A percentile compares a stretch with the other conserved stretches of the same genome.
Evolutionary conservation across 2,329 filamentous ascomycete genomes (phyloP).

Genomic region (Xylogone sp.): DNA sequence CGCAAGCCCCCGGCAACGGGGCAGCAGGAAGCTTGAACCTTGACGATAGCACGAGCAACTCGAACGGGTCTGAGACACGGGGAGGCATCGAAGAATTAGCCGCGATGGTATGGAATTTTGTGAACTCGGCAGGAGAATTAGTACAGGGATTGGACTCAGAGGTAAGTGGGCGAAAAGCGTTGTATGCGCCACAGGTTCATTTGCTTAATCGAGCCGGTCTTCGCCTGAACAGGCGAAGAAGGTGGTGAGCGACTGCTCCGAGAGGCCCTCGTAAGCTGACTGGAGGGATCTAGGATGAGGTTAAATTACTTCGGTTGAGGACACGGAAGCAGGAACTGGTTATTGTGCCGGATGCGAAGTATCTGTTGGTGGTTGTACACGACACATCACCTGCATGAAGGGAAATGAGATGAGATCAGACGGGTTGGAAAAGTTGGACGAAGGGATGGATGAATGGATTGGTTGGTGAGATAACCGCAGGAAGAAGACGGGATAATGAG

Average conservation of each 20-base stretch:
- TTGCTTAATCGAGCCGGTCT: no score
- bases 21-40: slow-evolving; percentile 2
- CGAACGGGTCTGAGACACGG: slow-evolving; percentile 3
- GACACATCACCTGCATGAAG: slow-evolving; percentile 67
- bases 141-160: slow-evolving; percentile 72
- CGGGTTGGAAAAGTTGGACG: not conserved
- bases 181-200: not conserved
- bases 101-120: slow-evolving; percentile 70
- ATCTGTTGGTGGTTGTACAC: slow-evolving; percentile 74
- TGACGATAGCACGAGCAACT: slow-evolving; percentile 6
- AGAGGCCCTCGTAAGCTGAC: slow-evolving; percentile 7
- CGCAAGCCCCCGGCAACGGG: slow-evolving; percentile 6
- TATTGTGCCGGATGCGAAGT: slow-evolving; percentile 77
- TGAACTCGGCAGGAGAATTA: slow-evolving; percentile 64
- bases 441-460: not conserved
- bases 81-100: slow-evolving; percentile 64
- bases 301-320: slow-evolving; percentile 70
- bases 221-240: no score
- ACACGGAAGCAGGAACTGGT: slow-evolving; percentile 86
- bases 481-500: no score
- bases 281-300: slow-evolving; percentile 54
- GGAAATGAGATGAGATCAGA: not conserved
- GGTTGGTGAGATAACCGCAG: no score
- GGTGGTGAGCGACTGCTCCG: not conserved
- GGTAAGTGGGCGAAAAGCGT: slow-evolving; percentile 35